Percentiles rank a stretch among this genome's conserved stretches.
Evolutionary conservation across 2,329 filamentous ascomycete genomes (phyloP).

Genomic region (Fusarium metavorans): DNA sequence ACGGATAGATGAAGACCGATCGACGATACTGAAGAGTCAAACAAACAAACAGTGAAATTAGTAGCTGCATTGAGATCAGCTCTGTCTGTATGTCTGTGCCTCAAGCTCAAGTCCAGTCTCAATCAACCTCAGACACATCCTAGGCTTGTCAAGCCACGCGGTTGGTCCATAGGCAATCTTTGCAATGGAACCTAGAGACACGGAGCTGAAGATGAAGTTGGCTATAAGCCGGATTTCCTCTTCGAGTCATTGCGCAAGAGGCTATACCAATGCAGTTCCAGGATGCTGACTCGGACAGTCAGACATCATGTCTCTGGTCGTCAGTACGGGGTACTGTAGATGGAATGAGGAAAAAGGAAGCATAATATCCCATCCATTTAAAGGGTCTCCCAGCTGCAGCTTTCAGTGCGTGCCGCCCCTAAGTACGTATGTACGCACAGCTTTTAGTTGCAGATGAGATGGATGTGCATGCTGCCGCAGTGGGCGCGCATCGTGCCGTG

Average conservation of each 20-base stretch:
- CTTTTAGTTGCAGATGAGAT: not conserved
- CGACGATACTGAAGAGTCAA: constrained; percentile 8
- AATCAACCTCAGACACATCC: not conserved
- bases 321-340: not conserved
- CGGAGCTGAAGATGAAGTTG: not conserved
- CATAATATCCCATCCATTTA: not conserved
- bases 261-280: constrained; percentile 8
- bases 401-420: not conserved
- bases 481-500: constrained; percentile 11
- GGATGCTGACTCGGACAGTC: constrained; percentile 27
- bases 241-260: constrained; percentile 26
- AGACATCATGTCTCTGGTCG: not conserved
- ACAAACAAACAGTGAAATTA: not conserved
- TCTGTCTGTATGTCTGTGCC: not conserved
- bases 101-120: not conserved
- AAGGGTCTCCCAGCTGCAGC: not conserved
- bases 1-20: not conserved
- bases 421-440: not conserved
- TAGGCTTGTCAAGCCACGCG: not conserved
- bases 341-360: constrained; percentile 4
- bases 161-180: not conserved
- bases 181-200: not conserved
- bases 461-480: constrained; percentile 2
- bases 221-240: constrained; percentile 12
- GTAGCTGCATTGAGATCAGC: not conserved